These are phyloP conservation scores for Parastagonospora avenae DNA, from an alignment of 2,329 filamentous ascomycete genomes.

Conservation along the genomic window DNA sequence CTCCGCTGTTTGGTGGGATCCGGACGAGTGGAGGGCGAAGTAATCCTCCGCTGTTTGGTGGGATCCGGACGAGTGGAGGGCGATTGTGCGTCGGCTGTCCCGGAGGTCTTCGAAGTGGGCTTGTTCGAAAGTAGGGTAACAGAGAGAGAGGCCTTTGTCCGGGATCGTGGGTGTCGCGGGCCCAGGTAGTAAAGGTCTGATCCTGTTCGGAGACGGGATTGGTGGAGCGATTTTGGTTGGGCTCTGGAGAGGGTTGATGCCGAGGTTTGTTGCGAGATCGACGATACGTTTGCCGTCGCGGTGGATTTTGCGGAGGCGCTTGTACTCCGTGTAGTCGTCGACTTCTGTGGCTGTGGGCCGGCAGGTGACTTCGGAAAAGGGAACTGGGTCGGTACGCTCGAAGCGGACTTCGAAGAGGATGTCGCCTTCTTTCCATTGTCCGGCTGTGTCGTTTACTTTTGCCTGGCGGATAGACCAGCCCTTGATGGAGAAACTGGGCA, in stretches of 20 bases:
- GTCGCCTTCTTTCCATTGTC: conserved; percentile 27
- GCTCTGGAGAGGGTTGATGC: not conserved
- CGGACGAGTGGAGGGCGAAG: not conserved
- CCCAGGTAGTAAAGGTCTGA: not conserved
- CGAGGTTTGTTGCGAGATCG: not conserved
- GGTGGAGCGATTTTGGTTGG: conserved; percentile 16
- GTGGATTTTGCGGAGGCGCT: conserved; percentile 43
- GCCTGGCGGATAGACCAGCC: conserved; percentile 50
- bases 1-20: conserved; percentile 16
- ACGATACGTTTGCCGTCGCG: conserved; percentile 18
- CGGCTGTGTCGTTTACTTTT: conserved; percentile 15
- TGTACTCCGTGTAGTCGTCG: conserved; percentile 57
- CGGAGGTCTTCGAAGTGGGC: conserved; percentile 12
- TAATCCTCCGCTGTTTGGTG: conserved; percentile 13
- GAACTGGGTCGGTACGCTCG: conserved; percentile 40
- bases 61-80: conserved; percentile 9
- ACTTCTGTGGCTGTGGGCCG: conserved; percentile 52
- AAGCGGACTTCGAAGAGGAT: conserved; percentile 49
- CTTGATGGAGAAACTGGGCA: conserved; percentile 29
- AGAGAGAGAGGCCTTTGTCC: conserved; percentile 2
- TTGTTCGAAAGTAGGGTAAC: conserved; percentile 10
- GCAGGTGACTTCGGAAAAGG: conserved; percentile 45
- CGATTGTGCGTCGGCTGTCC: not conserved
- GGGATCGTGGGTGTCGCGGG: not conserved
- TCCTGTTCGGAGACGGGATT: conserved; percentile 5